Conservation (phyloP, 2,329 filamentous ascomycete species). For the Xylogone sp. region DNA sequence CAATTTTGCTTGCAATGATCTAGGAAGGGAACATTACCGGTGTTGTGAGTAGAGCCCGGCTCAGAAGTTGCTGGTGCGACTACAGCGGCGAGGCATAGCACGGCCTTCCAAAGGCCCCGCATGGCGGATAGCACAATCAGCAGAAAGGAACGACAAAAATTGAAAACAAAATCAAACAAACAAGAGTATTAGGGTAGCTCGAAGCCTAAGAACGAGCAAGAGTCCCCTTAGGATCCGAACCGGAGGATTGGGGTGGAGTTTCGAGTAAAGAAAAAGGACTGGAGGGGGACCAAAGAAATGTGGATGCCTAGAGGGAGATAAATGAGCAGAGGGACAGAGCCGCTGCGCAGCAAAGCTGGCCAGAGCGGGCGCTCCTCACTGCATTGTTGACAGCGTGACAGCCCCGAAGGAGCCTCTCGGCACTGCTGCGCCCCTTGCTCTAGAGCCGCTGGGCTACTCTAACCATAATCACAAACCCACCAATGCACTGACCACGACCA, state of each 20-base stretch:
- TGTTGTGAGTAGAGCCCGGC: constrained; percentile 10
- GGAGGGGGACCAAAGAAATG: neutral
- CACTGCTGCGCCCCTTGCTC: neutral
- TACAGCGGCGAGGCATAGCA: constrained; percentile 23
- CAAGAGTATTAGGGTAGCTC: neutral
- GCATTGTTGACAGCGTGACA: neutral
- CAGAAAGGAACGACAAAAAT: neutral
- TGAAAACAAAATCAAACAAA: neutral
- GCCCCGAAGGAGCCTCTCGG: neutral
- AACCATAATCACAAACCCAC: neutral
- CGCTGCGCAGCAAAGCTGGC: neutral
- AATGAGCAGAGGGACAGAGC: neutral
- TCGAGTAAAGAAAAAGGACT: neutral
- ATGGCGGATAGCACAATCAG: constrained; percentile 14
- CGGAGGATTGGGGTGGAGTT: neutral
- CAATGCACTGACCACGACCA: constrained; percentile 1
- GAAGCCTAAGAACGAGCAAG: neutral
- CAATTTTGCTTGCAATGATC: neutral
- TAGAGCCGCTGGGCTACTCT: neutral
- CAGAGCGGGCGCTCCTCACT: neutral
- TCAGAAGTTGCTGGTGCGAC: constrained; percentile 20
- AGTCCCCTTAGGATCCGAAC: neutral
- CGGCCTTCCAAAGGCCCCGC: constrained; percentile 26
- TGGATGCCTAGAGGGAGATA: neutral
- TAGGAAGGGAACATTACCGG: neutral